Evolutionary conservation across 805 yeast genomes (phyloP).

Genomic region (Saccharomycopsis sp.): DNA sequence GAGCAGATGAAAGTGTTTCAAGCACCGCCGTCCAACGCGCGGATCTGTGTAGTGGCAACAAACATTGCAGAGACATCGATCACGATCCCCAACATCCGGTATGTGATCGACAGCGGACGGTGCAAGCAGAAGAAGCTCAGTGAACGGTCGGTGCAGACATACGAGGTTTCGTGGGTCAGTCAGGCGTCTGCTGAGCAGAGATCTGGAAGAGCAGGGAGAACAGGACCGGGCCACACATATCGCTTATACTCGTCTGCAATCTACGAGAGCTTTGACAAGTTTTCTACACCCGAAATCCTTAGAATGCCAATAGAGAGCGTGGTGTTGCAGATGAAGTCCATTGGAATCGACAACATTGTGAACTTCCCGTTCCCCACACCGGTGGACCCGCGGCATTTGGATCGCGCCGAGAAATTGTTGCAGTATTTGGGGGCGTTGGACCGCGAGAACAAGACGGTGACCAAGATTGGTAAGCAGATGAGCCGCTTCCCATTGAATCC

Average conservation of each 20-base stretch:
- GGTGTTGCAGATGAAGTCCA: constrained; percentile 90
- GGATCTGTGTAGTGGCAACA: constrained; percentile 91
- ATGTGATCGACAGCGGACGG: constrained; percentile 93
- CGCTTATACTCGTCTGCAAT: constrained; percentile 89
- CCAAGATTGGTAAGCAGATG: constrained; percentile 79
- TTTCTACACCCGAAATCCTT: constrained; percentile 80
- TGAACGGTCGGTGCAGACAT: constrained; percentile 85
- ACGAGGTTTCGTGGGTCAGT: constrained; percentile 83
- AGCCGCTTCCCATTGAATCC: constrained; percentile 90
- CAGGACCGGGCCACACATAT: constrained; percentile 98
- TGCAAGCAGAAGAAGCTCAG: constrained; percentile 79
- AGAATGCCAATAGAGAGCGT: constrained; percentile 96
- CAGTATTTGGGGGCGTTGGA: constrained; percentile 72
- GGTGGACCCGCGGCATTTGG: constrained; percentile 55
- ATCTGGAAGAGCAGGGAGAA: constrained; percentile 96
- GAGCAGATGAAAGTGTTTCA: constrained; percentile 93
- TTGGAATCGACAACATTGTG: constrained; percentile 85
- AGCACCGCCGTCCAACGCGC: constrained; percentile 72
- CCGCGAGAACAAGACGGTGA: constrained; percentile 41
- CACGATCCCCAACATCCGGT: constrained; percentile 91
- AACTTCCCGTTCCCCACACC: constrained; percentile 97
- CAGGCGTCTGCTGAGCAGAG: constrained; percentile 96
- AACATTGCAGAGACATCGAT: constrained; percentile 97
- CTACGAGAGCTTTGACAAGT: constrained; percentile 70
- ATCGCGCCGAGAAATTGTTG: constrained; percentile 58